Evolutionary conservation across 176 grass and related monocot genomes (phyloP), one percentile per base, ranked within the genome.

Genomic region (Musa troglodytarum): DNA sequence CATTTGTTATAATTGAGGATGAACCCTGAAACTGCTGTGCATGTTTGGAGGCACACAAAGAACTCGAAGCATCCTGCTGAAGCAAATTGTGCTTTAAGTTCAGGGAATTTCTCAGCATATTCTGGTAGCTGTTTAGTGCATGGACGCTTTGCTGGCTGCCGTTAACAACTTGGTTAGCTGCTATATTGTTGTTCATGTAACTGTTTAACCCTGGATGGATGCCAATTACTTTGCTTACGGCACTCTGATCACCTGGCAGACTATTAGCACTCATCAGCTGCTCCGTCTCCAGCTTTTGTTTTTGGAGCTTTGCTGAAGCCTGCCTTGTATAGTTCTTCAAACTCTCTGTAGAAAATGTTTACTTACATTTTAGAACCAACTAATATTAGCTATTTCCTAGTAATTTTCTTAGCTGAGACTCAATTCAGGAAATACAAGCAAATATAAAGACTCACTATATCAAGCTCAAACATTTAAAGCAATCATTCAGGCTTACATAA

Each of bases 81-180:
- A 90, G 79, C 62, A 75, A 78, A 84, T 81, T 83, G 20, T 82
- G 81, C 52, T 90, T 88, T 75, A 57, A 50, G 50, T 84, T 81
- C 1, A 74, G 20, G 28, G 83, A 90, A 67, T 68, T 79, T 78
- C 85, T 92, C 49, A 95, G 66, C 24, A 99, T 82, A 76, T 89
- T 99, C 62, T 99, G 88, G 68, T 99, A 92, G 71, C 70, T 92
- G 59, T 81, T 88, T 65, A 92, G 63, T 71, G 88, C 79, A 74
- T 77, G 76, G 49, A 85, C 78, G 82, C 76, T 89, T 70, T 86
- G 88, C 34, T 64, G 61, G 54, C 53, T 84, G 69, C 68, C 87
- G 63, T 79, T 69, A 25, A 74, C 65, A 20, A 68, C 14, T 76
- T 76, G 76, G 24, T 52, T 64, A 74, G 65, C n/a, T n/a, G 82